Evolutionary conservation across 345 rosid species (phyloP).

Genomic region (Corchorus olitorius): DNA sequence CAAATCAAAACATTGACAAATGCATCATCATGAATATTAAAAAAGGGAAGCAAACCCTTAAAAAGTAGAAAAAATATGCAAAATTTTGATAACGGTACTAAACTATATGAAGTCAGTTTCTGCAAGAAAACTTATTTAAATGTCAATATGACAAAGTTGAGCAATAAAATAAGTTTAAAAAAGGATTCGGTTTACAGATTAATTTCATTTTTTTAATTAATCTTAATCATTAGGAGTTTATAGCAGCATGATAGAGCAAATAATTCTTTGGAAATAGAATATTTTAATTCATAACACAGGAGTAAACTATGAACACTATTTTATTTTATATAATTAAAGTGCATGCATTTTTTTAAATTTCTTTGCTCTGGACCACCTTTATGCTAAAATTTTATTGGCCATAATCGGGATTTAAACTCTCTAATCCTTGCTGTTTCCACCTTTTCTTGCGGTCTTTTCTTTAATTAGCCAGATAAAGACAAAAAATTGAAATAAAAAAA

Average conservation of each 20-base stretch:
- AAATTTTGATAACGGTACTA: constrained; percentile 1
- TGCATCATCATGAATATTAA: not conserved
- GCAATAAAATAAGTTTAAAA: constrained; percentile 2
- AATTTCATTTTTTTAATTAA: constrained; percentile 3
- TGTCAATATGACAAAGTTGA: constrained; percentile 21
- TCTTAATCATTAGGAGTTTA: constrained; percentile 41
- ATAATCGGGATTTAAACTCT: not conserved
- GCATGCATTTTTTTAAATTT: not conserved
- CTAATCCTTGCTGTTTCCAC: constrained; percentile 32
- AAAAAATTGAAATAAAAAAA: constrained; percentile 1
- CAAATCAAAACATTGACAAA: not conserved
- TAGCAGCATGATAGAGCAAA: constrained; percentile 25
- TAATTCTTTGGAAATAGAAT: constrained; percentile 27
- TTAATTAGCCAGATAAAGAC: constrained; percentile 5
- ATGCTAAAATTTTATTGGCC: constrained; percentile 6
- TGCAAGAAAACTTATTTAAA: constrained; percentile 18
- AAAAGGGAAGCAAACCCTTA: not conserved
- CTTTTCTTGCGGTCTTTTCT: constrained; percentile 27
- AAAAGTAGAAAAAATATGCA: not conserved
- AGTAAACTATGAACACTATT: constrained; percentile 16
- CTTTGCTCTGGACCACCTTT: constrained; percentile 25
- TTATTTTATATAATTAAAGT: not conserved
- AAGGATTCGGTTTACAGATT: constrained; percentile 15
- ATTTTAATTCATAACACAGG: constrained; percentile 15
- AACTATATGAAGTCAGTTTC: constrained; percentile 1